Evolutionary conservation across 2,329 filamentous ascomycete genomes (phyloP), one percentile per base, ranked within the genome.

Genomic region (Penicillium sp.): DNA sequence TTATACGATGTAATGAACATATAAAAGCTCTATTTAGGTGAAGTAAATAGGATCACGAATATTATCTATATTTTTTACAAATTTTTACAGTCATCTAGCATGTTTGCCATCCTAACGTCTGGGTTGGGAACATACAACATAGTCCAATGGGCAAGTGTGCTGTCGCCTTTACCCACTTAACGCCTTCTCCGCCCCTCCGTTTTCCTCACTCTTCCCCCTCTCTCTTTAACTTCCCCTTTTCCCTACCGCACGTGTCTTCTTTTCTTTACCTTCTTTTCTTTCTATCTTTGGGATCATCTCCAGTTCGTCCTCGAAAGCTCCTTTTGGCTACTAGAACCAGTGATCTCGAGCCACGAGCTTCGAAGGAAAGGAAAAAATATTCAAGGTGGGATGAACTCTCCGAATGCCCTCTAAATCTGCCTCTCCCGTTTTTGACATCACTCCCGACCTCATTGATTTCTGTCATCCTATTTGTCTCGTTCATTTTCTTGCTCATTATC

Each of bases 301-400:
- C 22, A 7, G 14, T 36, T 49, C 31, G 6, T 30, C 37, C 14
- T 41, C 22, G 14, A 25, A n/a, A n/a, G 37, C 47, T 6, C 18
- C 18, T n/a, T 34, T 33, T 18, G 11, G 33, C 14, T 35, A 16
- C 14, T 34, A 16, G 5, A n/a, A 34, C 31, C 16, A 14, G 3
- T 35, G 33, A 11, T 35, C 14, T 35, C 8, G 12, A 35, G 33
- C 33, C 16, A 18, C 16, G 30, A 35, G 33, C 33, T 11, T 35
- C 14, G 33, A 35, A 16, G 22, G 22, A 25, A 22, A 3, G 19
- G 19, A 45, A 39, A 38, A 50, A 29, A 33, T 18, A 39, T 29
- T 39, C 11, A 50, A 58, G 56, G 56, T 58, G 47, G 52, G 54
- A 49, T 49, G 41, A 41, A 49, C 35, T 35, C 30, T 36, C 29